Percentiles rank a stretch among this genome's conserved stretches.
These are phyloP conservation scores for Rhodotorula diobovata DNA, from an alignment of 768 basidiomycete species.

Conservation along the genomic window DNA sequence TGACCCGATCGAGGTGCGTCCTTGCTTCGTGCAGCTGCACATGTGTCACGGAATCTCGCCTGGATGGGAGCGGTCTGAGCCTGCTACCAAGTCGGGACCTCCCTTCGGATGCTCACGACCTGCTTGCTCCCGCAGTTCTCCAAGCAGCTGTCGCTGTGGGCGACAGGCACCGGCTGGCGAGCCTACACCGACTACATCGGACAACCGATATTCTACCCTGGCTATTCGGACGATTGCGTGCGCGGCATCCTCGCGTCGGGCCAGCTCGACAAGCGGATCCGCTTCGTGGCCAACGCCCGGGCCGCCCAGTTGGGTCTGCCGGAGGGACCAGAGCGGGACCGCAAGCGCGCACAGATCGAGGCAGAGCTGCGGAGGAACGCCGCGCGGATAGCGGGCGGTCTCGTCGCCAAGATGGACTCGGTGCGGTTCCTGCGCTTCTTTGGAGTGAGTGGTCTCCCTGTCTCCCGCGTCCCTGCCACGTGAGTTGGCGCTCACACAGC, in stretches of 20 bases:
- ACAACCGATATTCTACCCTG: slow-evolving; percentile 23
- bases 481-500: not conserved
- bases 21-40: no score
- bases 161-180: slow-evolving; percentile 29
- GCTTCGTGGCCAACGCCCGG: not conserved
- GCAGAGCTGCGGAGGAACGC: slow-evolving; percentile 1
- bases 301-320: not conserved
- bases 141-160: slow-evolving; percentile 36
- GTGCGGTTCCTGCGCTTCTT: slow-evolving; percentile 31
- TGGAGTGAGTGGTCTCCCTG: slow-evolving; percentile 1
- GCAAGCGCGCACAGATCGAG: slow-evolving; percentile 14
- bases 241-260: slow-evolving; percentile 8
- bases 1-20: slow-evolving; percentile 28
- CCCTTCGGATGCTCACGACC: not conserved
- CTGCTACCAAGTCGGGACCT: no score
- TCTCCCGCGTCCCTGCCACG: not conserved
- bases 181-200: slow-evolving; percentile 38
- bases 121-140: slow-evolving; percentile 7
- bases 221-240: slow-evolving; percentile 30
- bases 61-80: no score
- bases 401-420: slow-evolving; percentile 34
- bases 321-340: not conserved
- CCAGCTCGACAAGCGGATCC: slow-evolving; percentile 14
- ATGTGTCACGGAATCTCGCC: rapidly evolving
- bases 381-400: slow-evolving; percentile 1